phyloP scores from a whole-genome alignment of 176 grass and related monocot species.

The Hordeum marinum region DNA sequence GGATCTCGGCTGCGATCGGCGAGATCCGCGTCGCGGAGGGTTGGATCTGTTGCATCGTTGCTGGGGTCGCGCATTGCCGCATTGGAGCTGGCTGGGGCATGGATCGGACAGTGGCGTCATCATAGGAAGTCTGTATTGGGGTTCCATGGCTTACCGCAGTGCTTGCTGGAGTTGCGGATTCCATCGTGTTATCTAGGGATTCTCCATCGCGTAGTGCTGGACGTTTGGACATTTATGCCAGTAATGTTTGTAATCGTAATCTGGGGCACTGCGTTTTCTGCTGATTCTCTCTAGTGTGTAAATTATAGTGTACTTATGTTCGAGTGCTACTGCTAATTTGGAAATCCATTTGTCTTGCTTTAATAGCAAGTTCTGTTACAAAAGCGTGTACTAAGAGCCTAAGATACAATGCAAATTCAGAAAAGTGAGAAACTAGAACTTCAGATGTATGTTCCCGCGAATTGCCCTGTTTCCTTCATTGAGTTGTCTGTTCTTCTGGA shows the following conservation, averaged over 20 bases:
- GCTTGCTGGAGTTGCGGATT: background rate
- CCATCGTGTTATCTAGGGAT: background rate
- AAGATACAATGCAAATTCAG: background rate
- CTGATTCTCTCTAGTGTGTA: background rate
- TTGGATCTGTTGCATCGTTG: constrained; percentile 18
- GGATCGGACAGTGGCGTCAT: constrained; percentile 9
- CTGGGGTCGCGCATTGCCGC: constrained; percentile 1
- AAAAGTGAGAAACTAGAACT: background rate
- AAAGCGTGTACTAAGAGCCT: background rate
- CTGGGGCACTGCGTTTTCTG: background rate
- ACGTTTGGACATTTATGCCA: background rate
- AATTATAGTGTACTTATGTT: background rate
- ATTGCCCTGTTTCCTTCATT: background rate
- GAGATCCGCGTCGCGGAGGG: constrained; percentile 11
- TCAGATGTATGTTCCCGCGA: background rate
- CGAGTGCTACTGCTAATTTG: background rate
- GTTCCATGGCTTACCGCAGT: background rate
- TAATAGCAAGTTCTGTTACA: background rate
- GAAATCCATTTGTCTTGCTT: background rate
- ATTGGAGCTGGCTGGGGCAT: background rate
- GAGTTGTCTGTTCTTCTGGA: background rate
- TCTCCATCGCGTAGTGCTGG: background rate
- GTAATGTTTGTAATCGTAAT: background rate
- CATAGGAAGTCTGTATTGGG: background rate
- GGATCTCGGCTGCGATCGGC: background rate